Conservation (phyloP, 495 filamentous ascomycete species). For the Penicillium salamii region DNA sequence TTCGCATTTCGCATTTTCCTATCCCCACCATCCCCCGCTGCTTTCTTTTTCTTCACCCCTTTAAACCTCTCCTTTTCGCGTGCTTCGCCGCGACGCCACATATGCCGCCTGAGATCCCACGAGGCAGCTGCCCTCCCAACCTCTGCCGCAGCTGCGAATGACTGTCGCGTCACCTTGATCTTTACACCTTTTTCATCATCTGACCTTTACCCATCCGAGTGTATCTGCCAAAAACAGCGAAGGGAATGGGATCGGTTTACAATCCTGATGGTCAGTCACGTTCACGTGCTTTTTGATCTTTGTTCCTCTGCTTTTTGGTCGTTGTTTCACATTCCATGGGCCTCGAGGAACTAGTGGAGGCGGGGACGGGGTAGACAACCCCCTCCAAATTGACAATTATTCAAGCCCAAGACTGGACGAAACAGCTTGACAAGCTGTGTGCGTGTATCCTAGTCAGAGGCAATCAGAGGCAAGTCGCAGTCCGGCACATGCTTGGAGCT, state of each 20-base stretch:
- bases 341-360: not conserved
- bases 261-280: constrained; percentile 43
- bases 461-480: not conserved
- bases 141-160: constrained; percentile 25
- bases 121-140: constrained; percentile 38
- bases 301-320: constrained; percentile 10
- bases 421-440: no score
- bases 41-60: constrained; percentile 9
- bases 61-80: constrained; percentile 1
- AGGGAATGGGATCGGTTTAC: constrained; percentile 39
- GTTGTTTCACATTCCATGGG: constrained; percentile 22
- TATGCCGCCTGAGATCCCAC: constrained; percentile 37
- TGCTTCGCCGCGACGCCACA: constrained; percentile 27
- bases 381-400: no score
- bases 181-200: constrained; percentile 11
- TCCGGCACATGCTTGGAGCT: constrained; percentile 8
- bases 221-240: constrained; percentile 1
- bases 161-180: constrained; percentile 24
- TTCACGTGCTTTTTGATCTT: constrained; percentile 12
- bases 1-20: constrained; percentile 37
- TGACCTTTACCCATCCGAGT: not conserved
- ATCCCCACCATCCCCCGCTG: constrained; percentile 30
- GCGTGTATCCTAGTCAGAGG: no score
- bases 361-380: not conserved
- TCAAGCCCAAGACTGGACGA: no score